Evolutionary conservation across 2,329 filamentous ascomycete species (phyloP), one percentile per base, ranked within the genome.

Genomic region (Myrmaecium sp.): DNA sequence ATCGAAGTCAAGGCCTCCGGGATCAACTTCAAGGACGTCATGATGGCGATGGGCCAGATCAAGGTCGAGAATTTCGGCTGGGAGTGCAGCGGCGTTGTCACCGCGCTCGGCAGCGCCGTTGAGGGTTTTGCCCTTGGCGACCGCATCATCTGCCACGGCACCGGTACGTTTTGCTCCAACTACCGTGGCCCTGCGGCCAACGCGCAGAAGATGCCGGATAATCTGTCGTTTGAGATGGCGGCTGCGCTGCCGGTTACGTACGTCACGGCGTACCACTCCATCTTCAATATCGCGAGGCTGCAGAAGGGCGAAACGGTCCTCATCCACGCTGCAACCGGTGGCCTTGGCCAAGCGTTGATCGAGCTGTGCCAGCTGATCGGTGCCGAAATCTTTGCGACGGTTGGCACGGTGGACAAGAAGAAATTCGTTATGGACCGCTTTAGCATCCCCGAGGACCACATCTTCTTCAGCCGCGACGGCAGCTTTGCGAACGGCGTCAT

Each of bases 291-390:
- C 2, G 42, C 32, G 4, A 29, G 23, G 9, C 10, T 44, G 5
- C 9, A 14, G 1, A 25, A 29, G 14, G 32, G 30, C 2, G 33
- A 40, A 2, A 31, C 18, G 2, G 35, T 54, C 10, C 36, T 54
- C 10, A 46, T 54, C 13, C 46, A 50, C 25, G 37, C 42, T 9
- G 46, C 38, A 3, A 37, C 39, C 7, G 45, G 44, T 6, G 42
- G 37, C 16, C 36, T 50, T 15, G 47, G 47, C 4, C 42, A 48
- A 21, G 42, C 41, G 8, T 39, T 38, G 10, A 43, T 51, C 16
- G 30, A 39, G 12, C 19, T 47, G 3, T 39, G 39, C 2, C 17
- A 37, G 17, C 28, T 31, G 22, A 26, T 43, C n/a, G 42, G 41
- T 3, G 42, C 40, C 10, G 34, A 44, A 6, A 36, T 49, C 2